These are phyloP conservation scores for Nannochloropsis salina DNA, from an alignment of 108 stramenopile genomes.

Conservation along the genomic window DNA sequence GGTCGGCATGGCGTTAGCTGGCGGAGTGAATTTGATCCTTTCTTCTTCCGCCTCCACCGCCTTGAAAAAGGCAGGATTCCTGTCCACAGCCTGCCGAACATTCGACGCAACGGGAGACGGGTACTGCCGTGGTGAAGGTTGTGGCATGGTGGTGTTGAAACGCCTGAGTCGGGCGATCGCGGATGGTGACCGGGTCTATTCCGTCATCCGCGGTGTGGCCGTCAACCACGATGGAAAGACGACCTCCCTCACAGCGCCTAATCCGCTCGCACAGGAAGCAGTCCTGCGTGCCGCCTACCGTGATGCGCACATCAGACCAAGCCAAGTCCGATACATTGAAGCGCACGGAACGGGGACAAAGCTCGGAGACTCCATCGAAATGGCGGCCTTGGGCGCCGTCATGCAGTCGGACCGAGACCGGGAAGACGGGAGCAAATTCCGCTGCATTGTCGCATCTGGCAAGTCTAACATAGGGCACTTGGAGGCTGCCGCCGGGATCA, in stretches of 20 bases:
- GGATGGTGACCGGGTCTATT: background rate
- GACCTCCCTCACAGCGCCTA: conserved; percentile 40
- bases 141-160: conserved; percentile 24
- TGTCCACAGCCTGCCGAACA: conserved; percentile 25
- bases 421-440: conserved; percentile 14
- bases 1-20: background rate
- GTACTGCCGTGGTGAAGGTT: conserved; percentile 37
- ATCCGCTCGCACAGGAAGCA: conserved; percentile 29
- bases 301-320: conserved; percentile 23
- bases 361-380: conserved; percentile 46
- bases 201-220: conserved; percentile 24
- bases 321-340: conserved; percentile 27
- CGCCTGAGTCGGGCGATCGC: conserved; percentile 6
- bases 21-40: background rate
- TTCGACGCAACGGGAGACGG: conserved; percentile 39
- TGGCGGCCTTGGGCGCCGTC: conserved; percentile 12
- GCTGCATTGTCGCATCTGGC: conserved; percentile 22
- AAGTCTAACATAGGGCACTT: conserved; percentile 36
- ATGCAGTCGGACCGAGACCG: background rate
- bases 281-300: conserved; percentile 10
- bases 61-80: conserved; percentile 27
- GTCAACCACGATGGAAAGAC: conserved; percentile 31
- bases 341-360: conserved; percentile 45
- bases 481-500: conserved; percentile 38
- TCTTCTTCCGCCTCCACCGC: conserved; percentile 21